Conservation (phyloP, 768 basidiomycete genomes). For the Tephrocybe sp. region DNA sequence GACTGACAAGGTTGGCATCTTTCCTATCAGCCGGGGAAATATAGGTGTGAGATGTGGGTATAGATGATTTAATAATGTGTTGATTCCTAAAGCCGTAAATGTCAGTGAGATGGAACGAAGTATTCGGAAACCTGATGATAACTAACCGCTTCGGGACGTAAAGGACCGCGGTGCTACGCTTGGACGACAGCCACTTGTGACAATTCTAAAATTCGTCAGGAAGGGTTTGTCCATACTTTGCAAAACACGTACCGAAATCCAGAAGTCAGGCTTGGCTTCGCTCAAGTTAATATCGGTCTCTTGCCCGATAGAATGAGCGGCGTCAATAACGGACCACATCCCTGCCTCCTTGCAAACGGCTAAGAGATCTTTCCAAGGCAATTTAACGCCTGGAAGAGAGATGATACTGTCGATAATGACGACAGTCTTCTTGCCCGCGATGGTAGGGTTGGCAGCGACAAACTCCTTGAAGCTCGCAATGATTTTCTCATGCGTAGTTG, state of each 20-base stretch:
- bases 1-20: slow-evolving; percentile 38
- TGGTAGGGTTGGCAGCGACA: slow-evolving; percentile 10
- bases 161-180: slow-evolving; percentile 66
- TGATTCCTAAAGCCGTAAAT: slow-evolving; percentile 49
- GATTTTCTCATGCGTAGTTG: slow-evolving; percentile 47
- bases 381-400: slow-evolving; percentile 59
- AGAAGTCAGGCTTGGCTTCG: slow-evolving; percentile 68
- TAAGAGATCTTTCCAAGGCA: slow-evolving; percentile 83
- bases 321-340: slow-evolving; percentile 72
- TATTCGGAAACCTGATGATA: background rate
- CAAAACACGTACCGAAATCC: slow-evolving; percentile 56
- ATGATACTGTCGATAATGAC: slow-evolving; percentile 70
- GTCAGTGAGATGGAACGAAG: background rate
- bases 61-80: slow-evolving; percentile 53
- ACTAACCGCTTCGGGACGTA: slow-evolving; percentile 65
- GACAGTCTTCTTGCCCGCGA: slow-evolving; percentile 44
- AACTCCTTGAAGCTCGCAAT: slow-evolving; percentile 33
- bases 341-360: slow-evolving; percentile 61
- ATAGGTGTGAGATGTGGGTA: slow-evolving; percentile 60
- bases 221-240: slow-evolving; percentile 19
- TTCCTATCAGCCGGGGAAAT: slow-evolving; percentile 38
- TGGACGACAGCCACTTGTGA: slow-evolving; percentile 83
- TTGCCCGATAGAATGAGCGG: slow-evolving; percentile 81
- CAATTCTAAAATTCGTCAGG: slow-evolving; percentile 52
- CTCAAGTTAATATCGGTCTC: slow-evolving; percentile 63